phyloP scores from a whole-genome alignment of 306 rosid genomes.

The Ormosia semicastrata region DNA sequence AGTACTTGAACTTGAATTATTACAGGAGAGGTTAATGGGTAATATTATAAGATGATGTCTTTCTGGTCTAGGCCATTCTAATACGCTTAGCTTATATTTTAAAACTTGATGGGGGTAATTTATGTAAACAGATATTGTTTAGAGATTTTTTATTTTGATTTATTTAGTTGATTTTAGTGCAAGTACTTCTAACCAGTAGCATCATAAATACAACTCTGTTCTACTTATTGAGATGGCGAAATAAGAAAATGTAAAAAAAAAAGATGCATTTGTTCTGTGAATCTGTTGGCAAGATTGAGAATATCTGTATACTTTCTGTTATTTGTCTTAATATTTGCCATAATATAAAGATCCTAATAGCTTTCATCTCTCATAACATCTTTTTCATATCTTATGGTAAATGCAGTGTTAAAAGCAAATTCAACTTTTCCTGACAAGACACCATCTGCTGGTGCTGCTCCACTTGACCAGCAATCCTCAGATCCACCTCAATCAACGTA shows the following conservation, averaged over 20 bases:
- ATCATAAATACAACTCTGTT: background rate
- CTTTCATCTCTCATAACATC: background rate
- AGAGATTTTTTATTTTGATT: background rate
- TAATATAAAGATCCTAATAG: slow-evolving; percentile 4
- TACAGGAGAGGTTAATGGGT: background rate
- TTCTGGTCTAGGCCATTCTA: background rate
- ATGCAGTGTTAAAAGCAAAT: slow-evolving; percentile 78
- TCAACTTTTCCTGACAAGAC: slow-evolving; percentile 69
- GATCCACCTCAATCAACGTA: slow-evolving; percentile 83
- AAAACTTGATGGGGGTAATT: background rate
- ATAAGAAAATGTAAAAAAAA: background rate
- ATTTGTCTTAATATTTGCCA: background rate
- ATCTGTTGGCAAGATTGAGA: background rate
- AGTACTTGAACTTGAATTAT: background rate
- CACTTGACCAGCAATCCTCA: slow-evolving; percentile 64
- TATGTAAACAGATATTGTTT: background rate
- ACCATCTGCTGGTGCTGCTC: slow-evolving; percentile 58
- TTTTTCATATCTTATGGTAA: slow-evolving; percentile 26
- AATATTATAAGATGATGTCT: background rate
- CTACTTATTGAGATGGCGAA: background rate
- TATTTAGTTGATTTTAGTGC: background rate
- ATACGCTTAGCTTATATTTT: background rate
- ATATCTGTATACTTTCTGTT: background rate
- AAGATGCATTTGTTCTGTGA: background rate
- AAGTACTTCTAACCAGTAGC: background rate